A percentile compares a stretch with the other conserved stretches of the same genome.
Evolutionary conservation across 176 grass and related monocot genomes (phyloP).

Genomic region (Bonia amplexicaulis): DNA sequence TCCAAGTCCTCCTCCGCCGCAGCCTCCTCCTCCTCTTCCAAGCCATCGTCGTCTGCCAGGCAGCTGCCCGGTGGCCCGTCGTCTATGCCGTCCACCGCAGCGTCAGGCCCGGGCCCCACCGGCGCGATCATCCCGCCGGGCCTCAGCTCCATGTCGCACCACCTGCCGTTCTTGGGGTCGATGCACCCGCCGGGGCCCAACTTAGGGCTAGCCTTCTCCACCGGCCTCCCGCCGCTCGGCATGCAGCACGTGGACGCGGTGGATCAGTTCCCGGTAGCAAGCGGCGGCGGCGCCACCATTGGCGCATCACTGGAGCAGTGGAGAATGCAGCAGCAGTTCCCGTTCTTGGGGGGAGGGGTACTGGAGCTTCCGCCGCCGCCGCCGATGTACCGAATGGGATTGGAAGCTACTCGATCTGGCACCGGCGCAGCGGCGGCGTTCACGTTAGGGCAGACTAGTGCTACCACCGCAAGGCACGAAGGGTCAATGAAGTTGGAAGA

Average conservation of each 20-base stretch:
- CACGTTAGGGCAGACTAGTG: constrained; percentile 39
- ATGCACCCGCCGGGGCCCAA: constrained; percentile 48
- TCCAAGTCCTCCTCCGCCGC: constrained; percentile 43
- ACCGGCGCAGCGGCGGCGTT: constrained; percentile 27
- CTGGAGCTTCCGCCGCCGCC: constrained; percentile 29
- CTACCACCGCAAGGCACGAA: constrained; percentile 27
- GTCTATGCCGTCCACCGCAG: constrained; percentile 10
- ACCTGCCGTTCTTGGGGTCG: constrained; percentile 59
- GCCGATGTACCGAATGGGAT: constrained; percentile 47
- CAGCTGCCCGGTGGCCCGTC: constrained; percentile 9
- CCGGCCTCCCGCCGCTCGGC: constrained; percentile 39
- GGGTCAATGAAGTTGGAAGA: constrained; percentile 52
- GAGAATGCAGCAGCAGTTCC: constrained; percentile 62
- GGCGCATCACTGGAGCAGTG: constrained; percentile 48
- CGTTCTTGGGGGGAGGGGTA: constrained; percentile 50
- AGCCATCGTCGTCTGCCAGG: constrained; percentile 19
- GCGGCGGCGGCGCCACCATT: constrained; percentile 39
- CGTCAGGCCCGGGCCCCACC: not conserved
- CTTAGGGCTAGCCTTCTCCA: constrained; percentile 67
- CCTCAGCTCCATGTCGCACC: constrained; percentile 33
- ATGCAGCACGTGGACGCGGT: constrained; percentile 46
- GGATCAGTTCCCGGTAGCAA: constrained; percentile 49
- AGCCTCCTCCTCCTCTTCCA: constrained; percentile 41
- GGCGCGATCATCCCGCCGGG: constrained; percentile 26
- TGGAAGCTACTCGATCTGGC: constrained; percentile 39